Percentiles rank a stretch among this genome's conserved stretches.
Conservation (phyloP, 2,329 filamentous ascomycete species). For the Magnaporthiopsis incrustans region DNA sequence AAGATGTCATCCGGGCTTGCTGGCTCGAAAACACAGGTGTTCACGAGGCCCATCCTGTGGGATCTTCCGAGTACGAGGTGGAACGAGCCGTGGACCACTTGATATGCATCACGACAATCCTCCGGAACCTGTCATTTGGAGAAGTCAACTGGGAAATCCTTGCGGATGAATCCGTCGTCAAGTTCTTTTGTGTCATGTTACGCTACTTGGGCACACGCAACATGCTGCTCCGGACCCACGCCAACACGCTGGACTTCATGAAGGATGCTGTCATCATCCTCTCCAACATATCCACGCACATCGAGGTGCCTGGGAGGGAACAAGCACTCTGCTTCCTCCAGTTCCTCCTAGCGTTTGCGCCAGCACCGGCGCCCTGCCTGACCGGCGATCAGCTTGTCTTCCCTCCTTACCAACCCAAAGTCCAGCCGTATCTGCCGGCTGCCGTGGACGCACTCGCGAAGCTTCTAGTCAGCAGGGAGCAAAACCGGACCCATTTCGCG, state of each 20-base stretch:
- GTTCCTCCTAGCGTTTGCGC: conserved; percentile 86
- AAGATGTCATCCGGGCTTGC: conserved; percentile 77
- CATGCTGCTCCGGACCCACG: conserved; percentile 72
- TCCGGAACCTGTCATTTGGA: conserved; percentile 86
- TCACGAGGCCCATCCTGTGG: conserved; percentile 65
- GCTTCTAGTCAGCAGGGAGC: conserved; percentile 84
- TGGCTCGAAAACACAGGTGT: conserved; percentile 64
- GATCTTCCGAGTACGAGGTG: conserved; percentile 69
- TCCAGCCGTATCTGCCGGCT: conserved; percentile 82
- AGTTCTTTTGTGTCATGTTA: conserved; percentile 76
- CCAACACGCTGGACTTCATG: conserved; percentile 92
- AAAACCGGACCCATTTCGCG: conserved; percentile 80
- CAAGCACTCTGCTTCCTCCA: conserved; percentile 81
- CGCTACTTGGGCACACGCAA: conserved; percentile 82
- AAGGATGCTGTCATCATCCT: conserved; percentile 87
- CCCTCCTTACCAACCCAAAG: conserved; percentile 66
- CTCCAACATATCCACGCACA: conserved; percentile 75
- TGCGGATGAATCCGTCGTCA: conserved; percentile 69
- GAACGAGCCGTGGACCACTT: conserved; percentile 81
- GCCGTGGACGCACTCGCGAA: conserved; percentile 90
- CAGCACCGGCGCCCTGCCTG: conserved; percentile 59
- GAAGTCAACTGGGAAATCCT: conserved; percentile 65
- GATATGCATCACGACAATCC: conserved; percentile 83
- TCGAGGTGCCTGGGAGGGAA: conserved; percentile 78
- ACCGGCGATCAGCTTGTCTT: conserved; percentile 60